These are phyloP conservation scores for Dunaliella primolecta DNA, from an alignment of 139 green algal genomes.

Conservation along the genomic window DNA sequence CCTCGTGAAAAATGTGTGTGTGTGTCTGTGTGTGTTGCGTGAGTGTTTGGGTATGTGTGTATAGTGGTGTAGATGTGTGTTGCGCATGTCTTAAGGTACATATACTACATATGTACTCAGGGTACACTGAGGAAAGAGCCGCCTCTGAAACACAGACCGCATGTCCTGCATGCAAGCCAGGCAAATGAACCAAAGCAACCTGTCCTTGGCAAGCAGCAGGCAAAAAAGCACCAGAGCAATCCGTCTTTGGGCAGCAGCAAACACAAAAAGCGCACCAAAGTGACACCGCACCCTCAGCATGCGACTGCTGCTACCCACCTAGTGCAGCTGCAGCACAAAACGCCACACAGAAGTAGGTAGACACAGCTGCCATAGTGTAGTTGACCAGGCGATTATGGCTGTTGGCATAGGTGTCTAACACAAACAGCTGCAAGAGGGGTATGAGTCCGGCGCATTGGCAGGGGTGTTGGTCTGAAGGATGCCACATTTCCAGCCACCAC, in stretches of 20 bases:
- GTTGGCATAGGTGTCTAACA: constrained; percentile 85
- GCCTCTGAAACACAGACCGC: no score
- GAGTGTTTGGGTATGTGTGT: no score
- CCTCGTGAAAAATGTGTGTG: no score
- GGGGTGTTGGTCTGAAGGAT: no score
- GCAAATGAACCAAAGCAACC: neutral
- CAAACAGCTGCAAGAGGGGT: constrained; percentile 75
- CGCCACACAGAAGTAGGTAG: constrained; percentile 62
- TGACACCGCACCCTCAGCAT: neutral
- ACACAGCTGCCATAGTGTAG: constrained; percentile 61
- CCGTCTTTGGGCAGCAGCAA: neutral
- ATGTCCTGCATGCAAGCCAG: neutral
- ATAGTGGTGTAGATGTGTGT: no score
- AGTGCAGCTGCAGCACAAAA: constrained; percentile 45
- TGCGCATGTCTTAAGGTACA: no score
- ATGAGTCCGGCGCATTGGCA: no score
- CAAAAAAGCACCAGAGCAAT: neutral
- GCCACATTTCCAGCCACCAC: no score
- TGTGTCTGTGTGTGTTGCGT: no score
- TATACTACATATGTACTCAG: no score
- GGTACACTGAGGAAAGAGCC: no score
- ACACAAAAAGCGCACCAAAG: neutral
- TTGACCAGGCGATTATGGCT: constrained; percentile 49
- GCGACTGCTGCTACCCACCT: constrained; percentile 17
- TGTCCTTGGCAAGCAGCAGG: neutral